Conservation (phyloP, 2,329 filamentous ascomycete genomes). For the Fusarium clavum region DNA sequence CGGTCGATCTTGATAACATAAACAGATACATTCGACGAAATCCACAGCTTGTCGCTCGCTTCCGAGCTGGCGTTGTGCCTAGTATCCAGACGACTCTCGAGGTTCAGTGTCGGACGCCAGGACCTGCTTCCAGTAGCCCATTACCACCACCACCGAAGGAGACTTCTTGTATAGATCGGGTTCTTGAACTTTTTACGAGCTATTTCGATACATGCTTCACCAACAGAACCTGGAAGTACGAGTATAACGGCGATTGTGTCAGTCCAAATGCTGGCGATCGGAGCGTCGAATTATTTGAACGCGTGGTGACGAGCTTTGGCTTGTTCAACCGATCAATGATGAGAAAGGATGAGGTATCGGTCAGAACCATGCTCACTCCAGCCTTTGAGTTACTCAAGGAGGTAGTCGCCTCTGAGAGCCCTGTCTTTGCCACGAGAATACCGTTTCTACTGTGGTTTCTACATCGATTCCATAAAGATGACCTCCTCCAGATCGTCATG, state of each 20-base stretch:
- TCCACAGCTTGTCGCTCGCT: constrained; percentile 50
- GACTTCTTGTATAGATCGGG: constrained; percentile 42
- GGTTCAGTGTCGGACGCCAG: constrained; percentile 50
- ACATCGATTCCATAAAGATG: constrained; percentile 49
- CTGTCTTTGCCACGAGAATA: constrained; percentile 50
- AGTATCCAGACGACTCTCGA: constrained; percentile 49
- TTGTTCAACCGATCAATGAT: constrained; percentile 51
- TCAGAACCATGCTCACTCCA: constrained; percentile 49
- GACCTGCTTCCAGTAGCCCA: constrained; percentile 36
- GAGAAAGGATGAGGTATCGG: constrained; percentile 49
- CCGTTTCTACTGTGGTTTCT: constrained; percentile 53
- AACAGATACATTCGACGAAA: constrained; percentile 56
- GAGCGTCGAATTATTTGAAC: constrained; percentile 52
- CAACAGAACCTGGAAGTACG: constrained; percentile 46
- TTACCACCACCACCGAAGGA: constrained; percentile 42
- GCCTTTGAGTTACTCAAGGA: constrained; percentile 52
- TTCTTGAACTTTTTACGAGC: constrained; percentile 45
- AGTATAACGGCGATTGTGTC: constrained; percentile 48
- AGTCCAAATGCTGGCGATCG: constrained; percentile 44
- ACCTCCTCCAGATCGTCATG: constrained; percentile 49
- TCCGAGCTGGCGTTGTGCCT: constrained; percentile 48
- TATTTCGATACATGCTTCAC: constrained; percentile 49
- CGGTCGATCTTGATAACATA: constrained; percentile 55
- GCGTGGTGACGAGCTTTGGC: constrained; percentile 51
- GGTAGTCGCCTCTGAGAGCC: constrained; percentile 50